phyloP scores from a whole-genome alignment of 768 basidiomycete species.

The Saitozyma sp. region DNA sequence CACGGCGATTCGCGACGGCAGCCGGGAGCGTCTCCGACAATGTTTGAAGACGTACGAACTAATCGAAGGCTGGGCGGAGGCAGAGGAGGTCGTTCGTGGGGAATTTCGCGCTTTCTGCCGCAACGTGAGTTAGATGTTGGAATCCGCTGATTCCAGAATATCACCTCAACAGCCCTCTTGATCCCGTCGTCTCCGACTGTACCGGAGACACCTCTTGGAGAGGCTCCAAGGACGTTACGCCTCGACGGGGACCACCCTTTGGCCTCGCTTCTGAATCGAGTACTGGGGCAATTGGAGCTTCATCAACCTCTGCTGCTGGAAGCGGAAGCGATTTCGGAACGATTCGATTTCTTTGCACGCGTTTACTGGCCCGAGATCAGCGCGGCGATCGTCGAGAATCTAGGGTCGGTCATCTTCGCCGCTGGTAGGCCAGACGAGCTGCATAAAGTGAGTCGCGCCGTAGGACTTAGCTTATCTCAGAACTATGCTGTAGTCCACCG shows the following conservation, averaged over 20 bases:
- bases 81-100: slow-evolving; percentile 67
- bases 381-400: slow-evolving; percentile 74
- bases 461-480: slow-evolving; percentile 54
- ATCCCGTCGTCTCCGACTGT: slow-evolving; percentile 69
- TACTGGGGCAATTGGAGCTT: slow-evolving; percentile 60
- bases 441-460: slow-evolving; percentile 64
- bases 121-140: slow-evolving; percentile 59
- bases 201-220: slow-evolving; percentile 61
- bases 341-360: slow-evolving; percentile 81
- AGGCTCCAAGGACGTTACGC: no score
- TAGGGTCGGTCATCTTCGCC: slow-evolving; percentile 82
- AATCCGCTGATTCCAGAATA: slow-evolving; percentile 60
- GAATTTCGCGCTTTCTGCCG: slow-evolving; percentile 57
- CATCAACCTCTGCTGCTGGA: slow-evolving; percentile 72
- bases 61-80: slow-evolving; percentile 78
- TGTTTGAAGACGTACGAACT: slow-evolving; percentile 53
- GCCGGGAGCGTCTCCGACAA: slow-evolving; percentile 21
- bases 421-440: slow-evolving; percentile 88
- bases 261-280: slow-evolving; percentile 73
- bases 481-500: slow-evolving; percentile 79
- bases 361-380: slow-evolving; percentile 87
- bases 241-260: slow-evolving; percentile 65
- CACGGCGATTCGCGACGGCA: slow-evolving; percentile 56
- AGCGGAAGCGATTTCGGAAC: slow-evolving; percentile 62
- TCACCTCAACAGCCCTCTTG: slow-evolving; percentile 62